These are phyloP conservation scores for Calonectria henricotiae DNA, from an alignment of 2,329 filamentous ascomycete species.

Conservation along the genomic window DNA sequence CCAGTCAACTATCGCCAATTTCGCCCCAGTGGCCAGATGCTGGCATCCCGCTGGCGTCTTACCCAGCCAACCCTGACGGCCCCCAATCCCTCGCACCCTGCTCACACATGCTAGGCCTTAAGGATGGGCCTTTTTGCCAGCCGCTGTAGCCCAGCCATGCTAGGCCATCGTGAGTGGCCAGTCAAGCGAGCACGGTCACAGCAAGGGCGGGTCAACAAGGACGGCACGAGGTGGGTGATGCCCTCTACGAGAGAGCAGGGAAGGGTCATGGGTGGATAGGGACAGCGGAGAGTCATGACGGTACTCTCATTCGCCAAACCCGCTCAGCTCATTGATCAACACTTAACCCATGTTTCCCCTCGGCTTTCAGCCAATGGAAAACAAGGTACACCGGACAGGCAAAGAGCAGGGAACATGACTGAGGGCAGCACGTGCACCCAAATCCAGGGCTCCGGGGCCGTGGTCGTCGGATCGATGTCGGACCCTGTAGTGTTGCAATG, in stretches of 20 bases:
- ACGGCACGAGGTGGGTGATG: slow-evolving; percentile 25
- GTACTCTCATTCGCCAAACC: slow-evolving; percentile 22
- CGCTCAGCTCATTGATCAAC: slow-evolving; percentile 29
- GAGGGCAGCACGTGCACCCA: slow-evolving; percentile 28
- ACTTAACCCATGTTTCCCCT: slow-evolving; percentile 20
- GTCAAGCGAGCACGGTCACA: slow-evolving; percentile 35
- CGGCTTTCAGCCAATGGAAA: slow-evolving; percentile 25
- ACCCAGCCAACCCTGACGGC: slow-evolving; percentile 12
- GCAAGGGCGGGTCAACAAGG: slow-evolving; percentile 22
- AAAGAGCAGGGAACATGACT: slow-evolving; percentile 26
- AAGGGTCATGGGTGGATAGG: too few relatives aligned
- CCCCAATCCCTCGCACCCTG: slow-evolving; percentile 14
- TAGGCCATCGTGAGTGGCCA: slow-evolving; percentile 24
- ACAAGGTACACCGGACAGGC: background rate
- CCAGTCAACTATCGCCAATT: slow-evolving; percentile 10
- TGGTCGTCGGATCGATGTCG: slow-evolving; percentile 45
- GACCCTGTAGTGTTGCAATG: slow-evolving; percentile 44
- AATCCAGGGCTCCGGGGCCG: slow-evolving; percentile 30
- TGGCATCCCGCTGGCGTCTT: background rate
- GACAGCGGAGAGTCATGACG: too few relatives aligned
- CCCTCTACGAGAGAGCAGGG: slow-evolving; percentile 5
- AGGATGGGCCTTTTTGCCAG: slow-evolving; percentile 29
- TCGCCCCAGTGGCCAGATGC: slow-evolving; percentile 19
- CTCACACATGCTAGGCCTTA: slow-evolving; percentile 19
- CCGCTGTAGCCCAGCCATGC: slow-evolving; percentile 19